Percentiles rank a stretch among this genome's conserved stretches.
phyloP scores from a whole-genome alignment of 139 green algal species.

The Gonium pectorale region DNA sequence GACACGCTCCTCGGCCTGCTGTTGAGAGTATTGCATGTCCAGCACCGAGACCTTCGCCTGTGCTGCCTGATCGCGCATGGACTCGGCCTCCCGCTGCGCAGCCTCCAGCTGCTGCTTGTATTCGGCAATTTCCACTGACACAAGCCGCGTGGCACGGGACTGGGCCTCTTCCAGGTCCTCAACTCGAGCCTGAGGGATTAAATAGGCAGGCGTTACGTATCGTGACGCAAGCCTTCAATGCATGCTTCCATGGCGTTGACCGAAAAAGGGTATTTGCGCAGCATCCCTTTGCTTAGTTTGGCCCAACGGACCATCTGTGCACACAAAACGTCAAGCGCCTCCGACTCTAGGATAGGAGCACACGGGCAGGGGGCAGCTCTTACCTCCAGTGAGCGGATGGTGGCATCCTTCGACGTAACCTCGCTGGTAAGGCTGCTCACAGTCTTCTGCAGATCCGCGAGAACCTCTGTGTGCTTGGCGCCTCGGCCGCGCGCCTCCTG shows the following conservation, averaged over 20 bases:
- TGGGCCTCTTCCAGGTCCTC: constrained; percentile 41
- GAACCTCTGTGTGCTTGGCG: neutral
- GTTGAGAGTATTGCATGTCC: neutral
- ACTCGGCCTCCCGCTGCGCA: neutral
- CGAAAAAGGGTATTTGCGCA: too few relatives aligned
- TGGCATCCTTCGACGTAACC: constrained; percentile 6
- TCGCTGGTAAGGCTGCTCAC: constrained; percentile 18
- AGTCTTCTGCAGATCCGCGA: constrained; percentile 20
- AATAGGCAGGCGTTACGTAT: too few relatives aligned
- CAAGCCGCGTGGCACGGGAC: constrained; percentile 2
- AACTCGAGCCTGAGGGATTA: constrained; percentile 14
- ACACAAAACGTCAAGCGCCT: too few relatives aligned
- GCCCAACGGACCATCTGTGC: too few relatives aligned
- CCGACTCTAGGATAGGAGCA: too few relatives aligned
- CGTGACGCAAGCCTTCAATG: too few relatives aligned
- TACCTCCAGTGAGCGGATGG: constrained; percentile 23
- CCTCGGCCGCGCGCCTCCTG: neutral
- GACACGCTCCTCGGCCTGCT: neutral
- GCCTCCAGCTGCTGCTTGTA: neutral
- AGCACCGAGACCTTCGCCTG: neutral
- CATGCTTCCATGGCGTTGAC: too few relatives aligned
- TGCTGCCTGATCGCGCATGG: neutral
- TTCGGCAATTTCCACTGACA: neutral
- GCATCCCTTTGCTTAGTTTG: too few relatives aligned
- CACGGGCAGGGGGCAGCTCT: too few relatives aligned